Conservation (phyloP, 2,329 filamentous ascomycete genomes). For the Aspergillus melleus region DNA sequence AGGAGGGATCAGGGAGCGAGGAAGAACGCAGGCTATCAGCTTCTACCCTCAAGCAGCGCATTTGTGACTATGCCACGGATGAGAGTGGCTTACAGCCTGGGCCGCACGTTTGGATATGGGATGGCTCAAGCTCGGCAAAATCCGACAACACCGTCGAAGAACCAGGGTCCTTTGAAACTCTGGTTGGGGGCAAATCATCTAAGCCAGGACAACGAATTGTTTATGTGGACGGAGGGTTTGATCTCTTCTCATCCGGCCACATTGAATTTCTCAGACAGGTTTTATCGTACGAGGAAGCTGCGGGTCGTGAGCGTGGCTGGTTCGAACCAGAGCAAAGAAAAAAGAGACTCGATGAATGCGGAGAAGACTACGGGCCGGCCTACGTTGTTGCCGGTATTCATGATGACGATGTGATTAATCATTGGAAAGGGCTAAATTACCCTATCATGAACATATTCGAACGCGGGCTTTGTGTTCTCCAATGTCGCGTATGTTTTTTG, state of each 20-base stretch:
- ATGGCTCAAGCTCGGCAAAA: constrained; percentile 40
- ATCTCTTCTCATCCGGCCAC: constrained; percentile 94
- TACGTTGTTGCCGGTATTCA: constrained; percentile 94
- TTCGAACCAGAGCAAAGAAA: constrained; percentile 64
- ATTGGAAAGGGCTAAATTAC: constrained; percentile 96
- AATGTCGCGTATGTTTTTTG: constrained; percentile 69
- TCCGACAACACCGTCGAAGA: constrained; percentile 52
- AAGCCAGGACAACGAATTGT: constrained; percentile 79
- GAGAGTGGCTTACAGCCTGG: constrained; percentile 76
- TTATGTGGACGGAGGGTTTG: constrained; percentile 95
- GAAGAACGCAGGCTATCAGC: constrained; percentile 67
- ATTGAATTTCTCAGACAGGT: constrained; percentile 90
- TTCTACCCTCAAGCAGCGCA: constrained; percentile 70
- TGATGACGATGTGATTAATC: constrained; percentile 91
- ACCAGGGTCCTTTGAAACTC: constrained; percentile 63
- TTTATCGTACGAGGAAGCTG: constrained; percentile 67
- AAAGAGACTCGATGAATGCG: constrained; percentile 62
- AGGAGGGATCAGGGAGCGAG: constrained; percentile 69
- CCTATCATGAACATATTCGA: constrained; percentile 99
- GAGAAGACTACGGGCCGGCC: constrained; percentile 74
- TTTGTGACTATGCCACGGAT: constrained; percentile 85
- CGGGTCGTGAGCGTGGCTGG: constrained; percentile 71
- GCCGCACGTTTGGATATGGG: constrained; percentile 84
- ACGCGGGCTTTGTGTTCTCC: constrained; percentile 88
- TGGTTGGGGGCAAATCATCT: constrained; percentile 71